Base-by-base conservation (phyloP, 129 eudicot species). In the Deinandra increscens region DNA sequence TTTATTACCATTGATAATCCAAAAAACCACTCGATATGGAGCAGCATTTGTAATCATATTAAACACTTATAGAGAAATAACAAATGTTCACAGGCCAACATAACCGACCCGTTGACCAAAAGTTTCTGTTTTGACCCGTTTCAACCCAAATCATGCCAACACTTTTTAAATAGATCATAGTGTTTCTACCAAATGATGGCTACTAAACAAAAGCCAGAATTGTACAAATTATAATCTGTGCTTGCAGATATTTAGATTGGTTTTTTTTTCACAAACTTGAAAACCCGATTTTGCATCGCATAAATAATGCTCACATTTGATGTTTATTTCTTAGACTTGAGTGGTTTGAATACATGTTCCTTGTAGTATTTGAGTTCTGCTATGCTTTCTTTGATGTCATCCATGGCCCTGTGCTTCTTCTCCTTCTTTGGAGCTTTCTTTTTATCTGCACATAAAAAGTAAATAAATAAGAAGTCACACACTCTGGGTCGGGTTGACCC, bases 311-410 rank as follows among this genome's bases (percentile, higher is more conserved):
- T 36, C 13, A 36, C 15, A 6, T 38, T 34, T 39, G 54, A 36
- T 31, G 55, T 87, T 87, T 82, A 90, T 74, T 74, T 83, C 75
- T 29, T 84, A 7, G 80, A 69, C 80, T 69, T 87, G 11, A 81
- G 44, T 33, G 84, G 53, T 73, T 85, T 92, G 75, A 92, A 93
- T 13, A 93, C 87, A 66, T 80, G 66, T 55, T 89, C 92, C 76
- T 89, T 93, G 98, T 64, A 89, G 90, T 68, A 93, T 54, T 89
- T 84, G 14, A 93, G 96, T 78, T 93, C 90, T 1, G 82, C 81
- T 64, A 93, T 86, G 85, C 98, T 93, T 79, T 89, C 98, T 73
- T 74, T 89, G 73, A 89, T 93, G 72, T 93, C 98, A 76, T 93
- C 96, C 96, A 93, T 76, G 70, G 98, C 97, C 60, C 97, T 83